phyloP scores from a whole-genome alignment of 1,284 basidiomycete species.

The Lentinus polychrous region DNA sequence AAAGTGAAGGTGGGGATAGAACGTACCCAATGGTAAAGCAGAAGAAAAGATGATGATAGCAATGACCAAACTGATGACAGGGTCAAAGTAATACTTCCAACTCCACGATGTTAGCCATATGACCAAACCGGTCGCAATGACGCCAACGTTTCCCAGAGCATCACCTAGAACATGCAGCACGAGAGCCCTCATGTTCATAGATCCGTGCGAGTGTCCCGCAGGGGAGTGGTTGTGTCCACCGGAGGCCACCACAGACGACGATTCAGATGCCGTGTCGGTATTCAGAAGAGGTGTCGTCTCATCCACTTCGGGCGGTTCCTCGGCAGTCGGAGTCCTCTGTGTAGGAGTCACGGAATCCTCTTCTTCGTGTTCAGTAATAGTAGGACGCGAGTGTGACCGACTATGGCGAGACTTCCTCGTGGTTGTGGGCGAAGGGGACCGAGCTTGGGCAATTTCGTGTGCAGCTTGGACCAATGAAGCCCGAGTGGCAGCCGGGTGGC shows the following conservation, averaged over 20 bases:
- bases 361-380: slow-evolving; percentile 12
- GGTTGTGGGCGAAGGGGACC: slow-evolving; percentile 39
- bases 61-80: slow-evolving; percentile 90
- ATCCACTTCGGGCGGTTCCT: slow-evolving; percentile 9
- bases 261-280: slow-evolving; percentile 12
- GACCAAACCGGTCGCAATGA: slow-evolving; percentile 90
- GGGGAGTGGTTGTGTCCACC: slow-evolving; percentile 11
- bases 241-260: slow-evolving; percentile 15
- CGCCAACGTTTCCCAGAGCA: slow-evolving; percentile 96
- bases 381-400: slow-evolving; percentile 24
- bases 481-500: slow-evolving; percentile 83
- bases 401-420: slow-evolving; percentile 22
- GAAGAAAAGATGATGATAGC: slow-evolving; percentile 96
- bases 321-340: slow-evolving; percentile 6
- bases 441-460: slow-evolving; percentile 65
- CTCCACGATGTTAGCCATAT: slow-evolving; percentile 81
- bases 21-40: slow-evolving; percentile 84
- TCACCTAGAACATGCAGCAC: slow-evolving; percentile 95
- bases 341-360: not conserved
- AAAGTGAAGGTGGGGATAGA: slow-evolving; percentile 6
- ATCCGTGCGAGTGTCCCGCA: slow-evolving; percentile 50
- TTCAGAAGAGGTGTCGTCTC: slow-evolving; percentile 21
- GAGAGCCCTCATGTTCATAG: slow-evolving; percentile 98
- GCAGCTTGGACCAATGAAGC: slow-evolving; percentile 86
- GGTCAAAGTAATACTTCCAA: slow-evolving; percentile 91